Evolutionary conservation across 1,139 yeast species (phyloP).

Genomic region (Protomyces inouyei): DNA sequence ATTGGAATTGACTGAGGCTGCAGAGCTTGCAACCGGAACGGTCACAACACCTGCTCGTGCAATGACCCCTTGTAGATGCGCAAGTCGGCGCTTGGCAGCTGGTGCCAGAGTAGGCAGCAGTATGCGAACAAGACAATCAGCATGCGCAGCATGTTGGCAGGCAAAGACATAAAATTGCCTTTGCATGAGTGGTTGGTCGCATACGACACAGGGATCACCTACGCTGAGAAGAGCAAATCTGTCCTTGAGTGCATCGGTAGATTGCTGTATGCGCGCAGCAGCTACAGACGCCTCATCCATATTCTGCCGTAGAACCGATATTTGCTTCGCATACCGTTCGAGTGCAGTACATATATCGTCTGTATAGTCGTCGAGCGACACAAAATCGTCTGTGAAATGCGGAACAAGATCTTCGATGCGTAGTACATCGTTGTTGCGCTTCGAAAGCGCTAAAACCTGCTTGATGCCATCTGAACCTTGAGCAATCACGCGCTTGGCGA

Average conservation of each 20-base stretch:
- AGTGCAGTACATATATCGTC: constrained; percentile 75
- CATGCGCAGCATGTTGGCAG: constrained; percentile 85
- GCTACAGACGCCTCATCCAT: constrained; percentile 70
- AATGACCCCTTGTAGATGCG: constrained; percentile 41
- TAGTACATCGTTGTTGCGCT: constrained; percentile 50
- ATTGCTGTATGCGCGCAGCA: constrained; percentile 56
- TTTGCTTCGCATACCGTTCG: constrained; percentile 63
- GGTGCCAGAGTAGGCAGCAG: constrained; percentile 64
- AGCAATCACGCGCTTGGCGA: constrained; percentile 56
- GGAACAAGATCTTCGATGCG: constrained; percentile 79
- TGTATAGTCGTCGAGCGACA: constrained; percentile 75
- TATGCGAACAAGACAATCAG: constrained; percentile 68
- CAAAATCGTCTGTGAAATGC: constrained; percentile 67
- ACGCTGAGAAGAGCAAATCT: constrained; percentile 65
- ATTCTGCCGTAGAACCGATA: constrained; percentile 61
- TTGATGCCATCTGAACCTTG: constrained; percentile 35
- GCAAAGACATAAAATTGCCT: constrained; percentile 80
- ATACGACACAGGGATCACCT: constrained; percentile 73
- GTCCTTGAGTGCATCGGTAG: constrained; percentile 49
- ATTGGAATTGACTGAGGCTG: neutral
- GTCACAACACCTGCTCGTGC: neutral
- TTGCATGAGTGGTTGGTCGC: constrained; percentile 62
- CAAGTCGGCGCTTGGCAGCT: constrained; percentile 58
- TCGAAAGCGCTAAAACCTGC: constrained; percentile 44
- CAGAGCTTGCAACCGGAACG: neutral